phyloP scores from a whole-genome alignment of 495 filamentous ascomycete genomes.

The Penicillium pancosmium region DNA sequence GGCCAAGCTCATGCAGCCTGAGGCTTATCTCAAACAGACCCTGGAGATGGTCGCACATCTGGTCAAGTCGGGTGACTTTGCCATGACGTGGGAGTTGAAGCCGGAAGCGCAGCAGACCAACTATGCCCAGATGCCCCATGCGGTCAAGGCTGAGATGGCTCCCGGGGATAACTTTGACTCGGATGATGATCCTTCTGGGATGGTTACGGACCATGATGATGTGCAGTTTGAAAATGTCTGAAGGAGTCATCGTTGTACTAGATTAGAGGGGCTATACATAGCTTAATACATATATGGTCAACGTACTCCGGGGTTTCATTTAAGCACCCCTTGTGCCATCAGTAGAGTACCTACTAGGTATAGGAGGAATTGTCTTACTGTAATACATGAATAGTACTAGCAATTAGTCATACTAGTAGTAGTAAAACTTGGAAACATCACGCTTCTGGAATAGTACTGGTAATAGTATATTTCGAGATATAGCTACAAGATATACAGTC shows the following conservation, averaged over 20 bases:
- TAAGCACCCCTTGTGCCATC: too few species aligned
- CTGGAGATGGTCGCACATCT: slow-evolving; percentile 80
- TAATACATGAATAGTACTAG: too few species aligned
- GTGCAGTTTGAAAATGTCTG: slow-evolving; percentile 75
- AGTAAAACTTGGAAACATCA: too few species aligned
- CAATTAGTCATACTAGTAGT: too few species aligned
- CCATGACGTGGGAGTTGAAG: slow-evolving; percentile 81
- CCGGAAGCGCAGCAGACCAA: slow-evolving; percentile 66
- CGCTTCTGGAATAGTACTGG: too few species aligned
- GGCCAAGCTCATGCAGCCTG: slow-evolving; percentile 74
- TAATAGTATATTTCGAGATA: too few species aligned
- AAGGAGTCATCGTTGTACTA: slow-evolving; percentile 5
- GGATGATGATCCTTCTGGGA: slow-evolving; percentile 49
- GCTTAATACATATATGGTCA: slow-evolving; percentile 5
- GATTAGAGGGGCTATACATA: slow-evolving; percentile 3
- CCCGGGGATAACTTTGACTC: slow-evolving; percentile 50
- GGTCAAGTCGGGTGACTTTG: slow-evolving; percentile 77
- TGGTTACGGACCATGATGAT: slow-evolving; percentile 66
- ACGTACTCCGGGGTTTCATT: too few species aligned
- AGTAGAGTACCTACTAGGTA: too few species aligned
- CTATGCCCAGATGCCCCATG: slow-evolving; percentile 43
- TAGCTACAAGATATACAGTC: too few species aligned
- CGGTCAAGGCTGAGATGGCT: slow-evolving; percentile 49
- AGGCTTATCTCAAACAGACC: slow-evolving; percentile 84
- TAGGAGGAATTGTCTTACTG: too few species aligned